Percentiles rank a stretch among this genome's conserved stretches.
Evolutionary conservation across 2,329 filamentous ascomycete genomes (phyloP).

Genomic region (Nemania serpens): DNA sequence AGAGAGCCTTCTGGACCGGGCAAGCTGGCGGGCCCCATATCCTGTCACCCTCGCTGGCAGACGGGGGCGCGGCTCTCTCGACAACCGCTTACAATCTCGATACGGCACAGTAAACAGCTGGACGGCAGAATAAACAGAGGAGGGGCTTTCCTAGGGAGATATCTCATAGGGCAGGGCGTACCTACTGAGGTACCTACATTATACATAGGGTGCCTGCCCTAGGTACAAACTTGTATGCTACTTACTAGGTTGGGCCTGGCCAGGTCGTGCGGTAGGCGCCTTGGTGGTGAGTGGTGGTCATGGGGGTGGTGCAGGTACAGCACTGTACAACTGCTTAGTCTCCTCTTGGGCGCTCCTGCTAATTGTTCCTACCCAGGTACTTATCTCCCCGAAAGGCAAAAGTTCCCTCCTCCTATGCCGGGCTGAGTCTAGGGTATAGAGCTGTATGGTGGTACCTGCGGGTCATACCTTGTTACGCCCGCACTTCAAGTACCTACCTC

Average conservation of each 20-base stretch:
- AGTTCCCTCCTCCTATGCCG: slow-evolving; percentile 26
- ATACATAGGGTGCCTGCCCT: no score
- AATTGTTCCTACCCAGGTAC: not conserved
- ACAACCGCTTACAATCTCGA: not conserved
- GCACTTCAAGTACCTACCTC: slow-evolving; percentile 15
- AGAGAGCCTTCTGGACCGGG: slow-evolving; percentile 6
- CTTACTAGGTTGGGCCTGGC: not conserved
- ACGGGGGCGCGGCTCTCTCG: not conserved
- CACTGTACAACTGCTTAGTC: not conserved
- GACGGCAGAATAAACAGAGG: not conserved
- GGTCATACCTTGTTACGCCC: slow-evolving; percentile 2
- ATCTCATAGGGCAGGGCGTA: not conserved
- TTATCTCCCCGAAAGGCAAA: slow-evolving; percentile 8
- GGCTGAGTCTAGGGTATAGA: slow-evolving; percentile 8
- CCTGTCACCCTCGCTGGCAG: slow-evolving; percentile 5
- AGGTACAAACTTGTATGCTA: not conserved
- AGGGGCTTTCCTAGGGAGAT: not conserved
- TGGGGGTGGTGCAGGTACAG: slow-evolving; percentile 7
- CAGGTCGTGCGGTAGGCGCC: not conserved
- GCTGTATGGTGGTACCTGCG: not conserved
- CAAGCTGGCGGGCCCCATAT: slow-evolving; percentile 6
- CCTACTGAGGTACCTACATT: not conserved
- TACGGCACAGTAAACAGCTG: no score
- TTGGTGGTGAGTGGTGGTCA: not conserved
- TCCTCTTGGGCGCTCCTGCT: slow-evolving; percentile 10